Evolutionary conservation across 129 eudicot species (phyloP).

Genomic region (Gnaphalium uliginosum): DNA sequence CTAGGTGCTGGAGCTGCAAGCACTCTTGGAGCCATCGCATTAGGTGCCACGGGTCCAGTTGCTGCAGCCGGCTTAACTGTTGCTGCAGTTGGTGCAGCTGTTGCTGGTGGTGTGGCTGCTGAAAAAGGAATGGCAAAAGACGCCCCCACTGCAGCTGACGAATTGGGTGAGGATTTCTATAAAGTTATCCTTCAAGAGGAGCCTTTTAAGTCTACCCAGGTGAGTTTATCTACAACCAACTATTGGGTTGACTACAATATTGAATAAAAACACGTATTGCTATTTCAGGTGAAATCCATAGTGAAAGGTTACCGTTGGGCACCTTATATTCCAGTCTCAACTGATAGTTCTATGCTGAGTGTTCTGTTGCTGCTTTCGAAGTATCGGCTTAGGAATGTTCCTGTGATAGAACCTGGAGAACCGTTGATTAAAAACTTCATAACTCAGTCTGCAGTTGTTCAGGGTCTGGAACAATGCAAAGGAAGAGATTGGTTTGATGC

Average conservation of each 20-base stretch:
- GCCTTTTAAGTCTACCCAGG: conserved; percentile 88
- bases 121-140: conserved; percentile 71
- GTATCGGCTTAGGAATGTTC: conserved; percentile 84
- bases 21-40: conserved; percentile 78
- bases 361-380: conserved; percentile 78
- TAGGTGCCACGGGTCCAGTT: conserved; percentile 80
- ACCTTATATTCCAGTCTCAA: conserved; percentile 79
- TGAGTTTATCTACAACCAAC: conserved; percentile 24
- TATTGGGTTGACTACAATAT: neutral
- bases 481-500: conserved; percentile 96
- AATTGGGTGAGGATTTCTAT: conserved; percentile 89
- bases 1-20: conserved; percentile 82
- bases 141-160: conserved; percentile 73
- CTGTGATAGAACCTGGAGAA: conserved; percentile 73
- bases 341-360: conserved; percentile 85
- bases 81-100: conserved; percentile 90
- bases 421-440: conserved; percentile 67
- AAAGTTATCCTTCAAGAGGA: conserved; percentile 87
- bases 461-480: conserved; percentile 80
- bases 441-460: conserved; percentile 90
- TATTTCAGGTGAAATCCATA: conserved; percentile 73
- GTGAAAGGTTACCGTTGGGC: conserved; percentile 77
- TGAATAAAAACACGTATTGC: neutral
- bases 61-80: conserved; percentile 68
- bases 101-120: conserved; percentile 78